Percentiles rank a stretch among this genome's conserved stretches.
phyloP scores from a whole-genome alignment of 2,329 filamentous ascomycete species.

The Monosporascus sp. region DNA sequence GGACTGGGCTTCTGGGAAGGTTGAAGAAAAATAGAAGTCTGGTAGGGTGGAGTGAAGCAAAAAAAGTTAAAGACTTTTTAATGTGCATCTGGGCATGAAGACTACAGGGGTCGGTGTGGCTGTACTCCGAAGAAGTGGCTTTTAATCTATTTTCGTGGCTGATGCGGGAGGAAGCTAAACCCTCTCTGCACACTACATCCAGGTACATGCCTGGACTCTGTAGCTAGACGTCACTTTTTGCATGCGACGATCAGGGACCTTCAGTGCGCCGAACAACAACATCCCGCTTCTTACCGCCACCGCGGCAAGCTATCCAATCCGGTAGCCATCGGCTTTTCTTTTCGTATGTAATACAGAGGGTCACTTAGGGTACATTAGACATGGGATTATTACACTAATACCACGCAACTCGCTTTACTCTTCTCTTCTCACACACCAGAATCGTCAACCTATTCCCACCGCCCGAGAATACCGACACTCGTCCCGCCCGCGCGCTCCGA shows the following conservation, averaged over 20 bases:
- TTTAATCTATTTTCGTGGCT: not conserved
- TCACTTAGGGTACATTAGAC: not conserved
- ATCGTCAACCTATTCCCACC: not conserved
- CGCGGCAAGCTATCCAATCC: no score
- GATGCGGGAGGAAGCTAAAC: not conserved
- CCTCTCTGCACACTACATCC: no score
- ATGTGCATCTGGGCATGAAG: not conserved
- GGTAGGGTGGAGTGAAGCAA: not conserved
- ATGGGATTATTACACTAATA: not conserved
- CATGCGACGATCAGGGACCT: not conserved
- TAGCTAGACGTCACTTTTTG: not conserved
- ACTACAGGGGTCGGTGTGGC: not conserved
- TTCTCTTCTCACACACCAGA: not conserved
- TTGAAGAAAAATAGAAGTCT: not conserved
- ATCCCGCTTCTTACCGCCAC: not conserved
- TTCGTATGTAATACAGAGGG: not conserved
- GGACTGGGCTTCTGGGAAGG: slow-evolving; percentile 13
- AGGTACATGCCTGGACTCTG: no score
- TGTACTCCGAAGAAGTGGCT: not conserved
- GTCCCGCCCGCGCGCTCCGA: no score
- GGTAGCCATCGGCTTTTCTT: not conserved
- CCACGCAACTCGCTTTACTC: not conserved
- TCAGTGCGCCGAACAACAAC: not conserved
- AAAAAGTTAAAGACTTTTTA: not conserved
- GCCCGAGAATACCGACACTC: no score